phyloP scores from a whole-genome alignment of 345 rosid genomes.

The Hibiscus mutabilis region DNA sequence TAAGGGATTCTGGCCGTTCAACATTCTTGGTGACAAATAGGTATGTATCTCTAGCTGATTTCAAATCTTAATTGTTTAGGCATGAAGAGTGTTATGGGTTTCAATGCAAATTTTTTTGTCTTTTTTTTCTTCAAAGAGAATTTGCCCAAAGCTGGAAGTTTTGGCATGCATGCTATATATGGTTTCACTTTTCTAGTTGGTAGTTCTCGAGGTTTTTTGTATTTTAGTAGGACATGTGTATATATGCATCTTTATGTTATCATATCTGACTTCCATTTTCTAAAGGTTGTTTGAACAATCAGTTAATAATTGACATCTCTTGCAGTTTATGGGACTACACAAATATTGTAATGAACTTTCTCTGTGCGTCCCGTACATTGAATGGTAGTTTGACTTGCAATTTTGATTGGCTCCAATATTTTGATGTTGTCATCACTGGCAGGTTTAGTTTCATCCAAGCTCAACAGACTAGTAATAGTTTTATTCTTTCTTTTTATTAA shows the following conservation, averaged over 20 bases:
- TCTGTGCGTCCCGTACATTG: conserved; percentile 44
- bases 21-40: conserved; percentile 99
- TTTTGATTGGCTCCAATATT: conserved; percentile 86
- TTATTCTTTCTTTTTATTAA: not conserved
- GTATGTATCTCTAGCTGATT: conserved; percentile 24
- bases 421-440: conserved; percentile 93
- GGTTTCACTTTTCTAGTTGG: not conserved
- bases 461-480: not conserved
- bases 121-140: not conserved
- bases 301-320: conserved; percentile 15
- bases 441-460: conserved; percentile 35
- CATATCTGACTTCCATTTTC: not conserved
- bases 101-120: not conserved
- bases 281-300: not conserved
- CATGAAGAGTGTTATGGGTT: not conserved
- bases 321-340: conserved; percentile 99
- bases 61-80: not conserved
- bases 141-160: not conserved
- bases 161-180: not conserved
- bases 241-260: not conserved
- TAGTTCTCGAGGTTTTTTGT: not conserved
- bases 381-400: conserved; percentile 41
- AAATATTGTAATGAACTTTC: conserved; percentile 91
- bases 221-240: not conserved
- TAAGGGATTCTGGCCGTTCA: conserved; percentile 82